Evolutionary conservation across 2,329 filamentous ascomycete species (phyloP), one percentile per base, ranked within the genome.

Genomic region (Colletotrichum sojae): DNA sequence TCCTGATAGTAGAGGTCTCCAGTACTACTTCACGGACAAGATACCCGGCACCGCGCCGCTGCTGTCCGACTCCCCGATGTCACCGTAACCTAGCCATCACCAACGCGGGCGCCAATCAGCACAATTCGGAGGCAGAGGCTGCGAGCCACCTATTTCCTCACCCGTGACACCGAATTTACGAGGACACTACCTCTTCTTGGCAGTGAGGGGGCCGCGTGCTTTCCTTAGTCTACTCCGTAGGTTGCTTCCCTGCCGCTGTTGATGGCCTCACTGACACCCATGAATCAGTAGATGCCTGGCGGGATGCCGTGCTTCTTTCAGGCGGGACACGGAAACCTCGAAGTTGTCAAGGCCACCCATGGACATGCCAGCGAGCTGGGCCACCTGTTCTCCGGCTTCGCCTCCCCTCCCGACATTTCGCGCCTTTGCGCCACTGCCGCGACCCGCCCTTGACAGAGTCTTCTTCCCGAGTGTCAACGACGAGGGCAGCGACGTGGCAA

Each of bases 401-500:
- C 90, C 2, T 86, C 83, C 1, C 83, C 83, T 2, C 88, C 88
- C 0, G 89, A 90, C 0, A 78, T 90, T 16, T 78, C 82, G 71
- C 81, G 85, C 1, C 78, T 90, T 5, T 85, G 83, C 16, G 76
- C 76, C 1, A 9, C 74, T 86, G 2, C 80, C 89, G 2, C 88
- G 88, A 0, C 73, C 75, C 0, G 83, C 82, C 0, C 78, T 90
- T 0, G 84, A 87, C 68, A 86, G 86, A 69, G 83, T 87, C 0
- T 85, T 89, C 27, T 90, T 90, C 71, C 79, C 89, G 10, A 87
- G 81, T 58, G 90, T 88, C 0, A 88, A 88, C 1, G 83, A 82
- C 3, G 88, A 90, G 74, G 84, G 81, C 52, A 88, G 84, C 69
- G 89, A 92, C 71, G 88, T 88, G 3, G 90, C 90, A 2, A 89